phyloP scores from a whole-genome alignment of 306 rosid species.

The Ziziphus jujuba region DNA sequence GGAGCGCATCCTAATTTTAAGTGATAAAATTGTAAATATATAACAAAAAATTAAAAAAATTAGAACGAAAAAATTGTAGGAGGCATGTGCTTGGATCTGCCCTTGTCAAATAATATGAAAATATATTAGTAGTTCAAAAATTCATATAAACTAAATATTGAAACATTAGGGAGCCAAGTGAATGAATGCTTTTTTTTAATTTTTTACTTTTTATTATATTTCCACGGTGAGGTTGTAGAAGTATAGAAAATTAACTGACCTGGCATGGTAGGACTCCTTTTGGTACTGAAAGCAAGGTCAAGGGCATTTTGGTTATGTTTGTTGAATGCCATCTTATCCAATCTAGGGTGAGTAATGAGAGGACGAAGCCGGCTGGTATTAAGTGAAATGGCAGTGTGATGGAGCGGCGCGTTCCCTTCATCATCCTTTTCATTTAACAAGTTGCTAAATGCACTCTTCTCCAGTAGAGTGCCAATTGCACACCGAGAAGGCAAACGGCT shows the following conservation, averaged over 20 bases:
- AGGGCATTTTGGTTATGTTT: background rate
- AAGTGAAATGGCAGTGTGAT: background rate
- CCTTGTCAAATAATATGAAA: no score
- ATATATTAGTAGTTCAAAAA: no score
- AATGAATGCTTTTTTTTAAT: background rate
- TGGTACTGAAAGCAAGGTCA: background rate
- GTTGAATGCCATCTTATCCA: background rate
- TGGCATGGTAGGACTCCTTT: background rate
- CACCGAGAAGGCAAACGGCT: rapidly evolving
- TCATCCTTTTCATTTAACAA: no score
- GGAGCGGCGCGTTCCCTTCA: slow-evolving; percentile 1
- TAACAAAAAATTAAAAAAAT: no score
- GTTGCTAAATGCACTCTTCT: background rate
- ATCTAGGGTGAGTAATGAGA: background rate
- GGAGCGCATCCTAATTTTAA: no score
- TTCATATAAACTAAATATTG: no score
- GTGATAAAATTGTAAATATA: no score
- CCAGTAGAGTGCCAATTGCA: background rate
- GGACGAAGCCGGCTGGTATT: no score
- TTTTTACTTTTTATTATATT: no score
- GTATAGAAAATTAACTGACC: background rate
- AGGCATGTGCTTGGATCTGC: no score
- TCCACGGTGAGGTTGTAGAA: background rate
- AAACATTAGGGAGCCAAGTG: no score
- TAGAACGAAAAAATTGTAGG: no score